A percentile compares a stretch with the other conserved stretches of the same genome.
These are phyloP conservation scores for Pythium myriotylum DNA, from an alignment of 352 stramenopile genomes.

Conservation along the genomic window DNA sequence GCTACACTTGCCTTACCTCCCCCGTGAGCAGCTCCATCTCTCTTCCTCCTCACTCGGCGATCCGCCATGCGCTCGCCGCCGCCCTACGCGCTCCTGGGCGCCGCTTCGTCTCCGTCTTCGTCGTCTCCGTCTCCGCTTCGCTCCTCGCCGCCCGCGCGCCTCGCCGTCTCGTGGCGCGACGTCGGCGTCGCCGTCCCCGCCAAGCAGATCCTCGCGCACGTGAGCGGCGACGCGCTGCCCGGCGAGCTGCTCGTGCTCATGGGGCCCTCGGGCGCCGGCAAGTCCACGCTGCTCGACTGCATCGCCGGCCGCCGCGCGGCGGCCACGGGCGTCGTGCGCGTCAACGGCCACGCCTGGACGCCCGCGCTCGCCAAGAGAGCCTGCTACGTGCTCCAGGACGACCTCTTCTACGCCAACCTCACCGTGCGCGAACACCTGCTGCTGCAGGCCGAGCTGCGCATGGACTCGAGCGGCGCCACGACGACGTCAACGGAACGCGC, in stretches of 20 bases:
- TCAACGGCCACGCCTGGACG: background rate
- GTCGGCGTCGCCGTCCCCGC: background rate
- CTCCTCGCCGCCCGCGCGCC: too few relatives aligned
- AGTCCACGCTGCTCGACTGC: constrained; percentile 5
- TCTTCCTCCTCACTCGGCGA: too few relatives aligned
- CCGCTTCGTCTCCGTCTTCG: background rate
- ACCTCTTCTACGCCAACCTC: constrained; percentile 87
- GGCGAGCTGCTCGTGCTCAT: constrained; percentile 17
- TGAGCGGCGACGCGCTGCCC: constrained; percentile 4
- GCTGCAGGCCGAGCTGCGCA: constrained; percentile 81
- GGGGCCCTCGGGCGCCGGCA: constrained; percentile 1
- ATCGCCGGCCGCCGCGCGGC: background rate
- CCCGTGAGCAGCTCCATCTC: too few relatives aligned
- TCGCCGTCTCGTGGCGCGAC: constrained; percentile 8
- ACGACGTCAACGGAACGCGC: constrained; percentile 30
- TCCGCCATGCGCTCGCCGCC: too few relatives aligned
- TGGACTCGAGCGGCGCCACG: constrained; percentile 40
- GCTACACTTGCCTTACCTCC: too few relatives aligned
- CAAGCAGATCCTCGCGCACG: background rate
- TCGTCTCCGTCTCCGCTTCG: background rate
- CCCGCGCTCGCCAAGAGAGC: background rate
- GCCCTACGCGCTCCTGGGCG: constrained; percentile 7
- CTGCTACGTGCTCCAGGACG: constrained; percentile 90
- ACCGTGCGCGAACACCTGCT: constrained; percentile 90
- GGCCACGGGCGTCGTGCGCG: background rate